These are phyloP conservation scores for Kodamaea arcana DNA, from an alignment of 1,139 yeast species.

Conservation along the genomic window DNA sequence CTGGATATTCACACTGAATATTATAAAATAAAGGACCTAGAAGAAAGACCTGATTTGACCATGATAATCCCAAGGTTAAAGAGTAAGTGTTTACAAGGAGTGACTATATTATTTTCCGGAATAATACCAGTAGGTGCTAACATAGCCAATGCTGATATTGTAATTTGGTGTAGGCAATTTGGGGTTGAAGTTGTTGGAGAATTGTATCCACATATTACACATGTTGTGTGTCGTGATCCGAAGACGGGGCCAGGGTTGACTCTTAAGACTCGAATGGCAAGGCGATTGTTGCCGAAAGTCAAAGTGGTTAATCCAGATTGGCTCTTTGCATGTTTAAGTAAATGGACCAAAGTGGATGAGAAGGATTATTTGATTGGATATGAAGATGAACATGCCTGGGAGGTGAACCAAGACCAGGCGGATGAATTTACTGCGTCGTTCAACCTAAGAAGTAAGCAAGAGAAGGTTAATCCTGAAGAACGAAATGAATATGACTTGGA, in stretches of 20 bases:
- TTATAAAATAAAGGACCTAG: slow-evolving; percentile 41
- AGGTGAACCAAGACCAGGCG: slow-evolving; percentile 40
- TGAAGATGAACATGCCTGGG: slow-evolving; percentile 38
- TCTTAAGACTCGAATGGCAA: slow-evolving; percentile 74
- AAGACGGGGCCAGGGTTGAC: slow-evolving; percentile 34
- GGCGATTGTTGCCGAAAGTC: slow-evolving; percentile 57
- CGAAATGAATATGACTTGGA: slow-evolving; percentile 39
- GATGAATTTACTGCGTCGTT: slow-evolving; percentile 28
- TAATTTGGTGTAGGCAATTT: slow-evolving; percentile 86
- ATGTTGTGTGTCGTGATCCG: slow-evolving; percentile 75
- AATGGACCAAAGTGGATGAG: slow-evolving; percentile 73
- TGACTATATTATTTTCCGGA: slow-evolving; percentile 78
- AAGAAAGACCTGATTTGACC: slow-evolving; percentile 54
- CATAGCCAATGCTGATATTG: slow-evolving; percentile 74
- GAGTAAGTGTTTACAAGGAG: slow-evolving; percentile 59
- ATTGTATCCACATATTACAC: slow-evolving; percentile 74
- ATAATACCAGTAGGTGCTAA: slow-evolving; percentile 75
- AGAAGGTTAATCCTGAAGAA: slow-evolving; percentile 2
- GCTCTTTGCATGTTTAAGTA: slow-evolving; percentile 80
- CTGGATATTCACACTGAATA: slow-evolving; percentile 61
- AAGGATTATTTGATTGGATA: slow-evolving; percentile 52
- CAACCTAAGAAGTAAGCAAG: slow-evolving; percentile 23
- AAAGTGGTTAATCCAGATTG: slow-evolving; percentile 90
- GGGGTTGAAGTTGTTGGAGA: slow-evolving; percentile 84
- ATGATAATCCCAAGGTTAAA: slow-evolving; percentile 72